A percentile compares a stretch with the other conserved stretches of the same genome.
Conservation (phyloP, 176 grass and related monocot species). For the Oryza nivara region DNA sequence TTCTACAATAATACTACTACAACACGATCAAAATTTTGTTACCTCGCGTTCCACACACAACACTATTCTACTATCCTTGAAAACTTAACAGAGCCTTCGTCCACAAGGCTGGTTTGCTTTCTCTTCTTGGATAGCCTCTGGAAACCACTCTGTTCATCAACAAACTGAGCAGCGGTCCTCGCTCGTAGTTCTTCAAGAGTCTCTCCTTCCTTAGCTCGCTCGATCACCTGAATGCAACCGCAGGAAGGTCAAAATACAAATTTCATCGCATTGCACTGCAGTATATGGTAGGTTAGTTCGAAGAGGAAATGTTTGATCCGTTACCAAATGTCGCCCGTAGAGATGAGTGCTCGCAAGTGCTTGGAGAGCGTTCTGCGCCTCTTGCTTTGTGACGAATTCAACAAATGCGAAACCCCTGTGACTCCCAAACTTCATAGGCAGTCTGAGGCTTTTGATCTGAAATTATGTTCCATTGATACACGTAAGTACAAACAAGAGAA, state of each 20-base stretch:
- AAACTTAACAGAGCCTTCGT: slow-evolving; percentile 70
- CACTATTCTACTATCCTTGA: slow-evolving; percentile 70
- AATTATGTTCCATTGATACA: slow-evolving; percentile 24
- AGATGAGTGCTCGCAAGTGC: slow-evolving; percentile 90
- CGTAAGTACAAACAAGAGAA: neutral
- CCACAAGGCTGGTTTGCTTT: slow-evolving; percentile 63
- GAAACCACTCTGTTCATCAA: slow-evolving; percentile 68
- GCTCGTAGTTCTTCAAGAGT: slow-evolving; percentile 88
- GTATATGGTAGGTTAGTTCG: neutral
- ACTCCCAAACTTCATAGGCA: slow-evolving; percentile 88
- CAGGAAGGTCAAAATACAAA: neutral
- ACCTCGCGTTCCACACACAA: neutral
- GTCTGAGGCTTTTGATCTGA: slow-evolving; percentile 84
- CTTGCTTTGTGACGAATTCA: slow-evolving; percentile 86
- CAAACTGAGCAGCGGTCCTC: slow-evolving; percentile 78
- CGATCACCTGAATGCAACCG: slow-evolving; percentile 65
- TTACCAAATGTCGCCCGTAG: slow-evolving; percentile 87
- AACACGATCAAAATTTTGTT: slow-evolving; percentile 35
- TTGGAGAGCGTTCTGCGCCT: slow-evolving; percentile 80
- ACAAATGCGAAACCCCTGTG: slow-evolving; percentile 97
- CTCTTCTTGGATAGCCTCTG: slow-evolving; percentile 76
- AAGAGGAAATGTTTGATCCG: slow-evolving; percentile 13
- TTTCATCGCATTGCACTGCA: neutral
- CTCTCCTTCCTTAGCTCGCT: slow-evolving; percentile 88
- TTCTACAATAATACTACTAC: neutral